Evolutionary conservation across 306 rosid genomes (phyloP).

Genomic region (Glycyrrhiza uralensis): DNA sequence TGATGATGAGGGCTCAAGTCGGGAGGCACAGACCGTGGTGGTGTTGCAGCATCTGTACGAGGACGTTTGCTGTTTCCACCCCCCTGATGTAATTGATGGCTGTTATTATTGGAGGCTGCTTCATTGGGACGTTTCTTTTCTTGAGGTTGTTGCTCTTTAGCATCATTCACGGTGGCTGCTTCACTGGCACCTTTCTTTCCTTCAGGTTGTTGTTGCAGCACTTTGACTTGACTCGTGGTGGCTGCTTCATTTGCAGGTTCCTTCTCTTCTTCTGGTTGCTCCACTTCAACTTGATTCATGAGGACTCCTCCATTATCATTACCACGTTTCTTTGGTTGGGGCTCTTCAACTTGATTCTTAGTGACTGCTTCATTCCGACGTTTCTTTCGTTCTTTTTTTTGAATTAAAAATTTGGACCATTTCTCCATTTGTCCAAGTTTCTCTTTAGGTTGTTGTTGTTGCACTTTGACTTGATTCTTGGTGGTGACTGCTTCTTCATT

Average conservation of each 20-base stretch:
- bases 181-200: background rate
- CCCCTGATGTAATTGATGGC: background rate
- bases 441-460: background rate
- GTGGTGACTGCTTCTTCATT: background rate
- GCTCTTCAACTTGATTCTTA: background rate
- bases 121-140: background rate
- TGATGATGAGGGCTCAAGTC: too few species aligned
- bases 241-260: background rate
- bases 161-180: background rate
- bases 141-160: background rate
- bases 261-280: background rate
- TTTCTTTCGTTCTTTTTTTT: background rate
- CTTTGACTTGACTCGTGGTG: background rate
- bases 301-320: background rate
- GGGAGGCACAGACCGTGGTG: too few species aligned
- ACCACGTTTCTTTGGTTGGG: background rate
- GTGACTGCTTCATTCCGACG: background rate
- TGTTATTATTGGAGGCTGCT: background rate
- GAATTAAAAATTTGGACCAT: too few species aligned
- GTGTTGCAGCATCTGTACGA: constrained; percentile 7
- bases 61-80: constrained; percentile 26
- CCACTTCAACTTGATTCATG: background rate
- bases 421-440: too few species aligned
- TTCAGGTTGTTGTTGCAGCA: background rate
- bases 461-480: background rate